Conservation (phyloP, 2,329 filamentous ascomycete genomes). For the Drechslerella dactyloides region DNA sequence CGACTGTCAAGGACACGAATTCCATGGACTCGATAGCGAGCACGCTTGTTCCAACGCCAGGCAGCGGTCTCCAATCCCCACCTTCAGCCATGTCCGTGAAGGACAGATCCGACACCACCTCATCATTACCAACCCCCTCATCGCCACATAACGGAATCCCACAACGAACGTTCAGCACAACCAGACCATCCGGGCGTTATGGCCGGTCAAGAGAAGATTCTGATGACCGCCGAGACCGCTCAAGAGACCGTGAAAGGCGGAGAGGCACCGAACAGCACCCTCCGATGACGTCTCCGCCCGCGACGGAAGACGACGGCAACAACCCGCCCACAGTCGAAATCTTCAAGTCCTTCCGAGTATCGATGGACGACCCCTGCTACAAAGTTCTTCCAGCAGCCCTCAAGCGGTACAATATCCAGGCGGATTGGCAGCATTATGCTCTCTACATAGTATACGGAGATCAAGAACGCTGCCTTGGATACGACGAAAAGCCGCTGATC, state of each 20-base stretch:
- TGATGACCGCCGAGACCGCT: conserved; percentile 29
- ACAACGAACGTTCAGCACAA: conserved; percentile 43
- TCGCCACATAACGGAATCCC: conserved; percentile 33
- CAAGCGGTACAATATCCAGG: conserved; percentile 98
- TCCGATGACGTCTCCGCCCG: conserved; percentile 33
- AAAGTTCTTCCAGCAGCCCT: conserved; percentile 94
- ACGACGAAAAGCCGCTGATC: conserved; percentile 92
- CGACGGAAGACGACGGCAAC: conserved; percentile 39
- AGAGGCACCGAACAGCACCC: conserved; percentile 8
- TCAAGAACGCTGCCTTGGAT: conserved; percentile 87
- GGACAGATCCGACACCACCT: conserved; percentile 46
- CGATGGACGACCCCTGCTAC: conserved; percentile 96
- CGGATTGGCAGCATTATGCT: conserved; percentile 95
- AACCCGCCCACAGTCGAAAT: conserved; percentile 74
- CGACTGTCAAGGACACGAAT: conserved; percentile 28
- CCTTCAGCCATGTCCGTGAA: conserved; percentile 24
- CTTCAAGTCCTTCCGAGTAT: conserved; percentile 98
- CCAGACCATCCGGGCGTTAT: conserved; percentile 35
- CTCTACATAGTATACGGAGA: conserved; percentile 99
- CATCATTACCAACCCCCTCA: conserved; percentile 52
- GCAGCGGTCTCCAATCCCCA: conserved; percentile 35
- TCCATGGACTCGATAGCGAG: conserved; percentile 46
- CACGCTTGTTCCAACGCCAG: conserved; percentile 40
- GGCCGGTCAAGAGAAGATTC: conserved; percentile 31
- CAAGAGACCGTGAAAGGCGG: conserved; percentile 28